A percentile compares a stretch with the other conserved stretches of the same genome.
phyloP scores from a whole-genome alignment of 2,329 filamentous ascomycete species.

The Amauroascus niger region DNA sequence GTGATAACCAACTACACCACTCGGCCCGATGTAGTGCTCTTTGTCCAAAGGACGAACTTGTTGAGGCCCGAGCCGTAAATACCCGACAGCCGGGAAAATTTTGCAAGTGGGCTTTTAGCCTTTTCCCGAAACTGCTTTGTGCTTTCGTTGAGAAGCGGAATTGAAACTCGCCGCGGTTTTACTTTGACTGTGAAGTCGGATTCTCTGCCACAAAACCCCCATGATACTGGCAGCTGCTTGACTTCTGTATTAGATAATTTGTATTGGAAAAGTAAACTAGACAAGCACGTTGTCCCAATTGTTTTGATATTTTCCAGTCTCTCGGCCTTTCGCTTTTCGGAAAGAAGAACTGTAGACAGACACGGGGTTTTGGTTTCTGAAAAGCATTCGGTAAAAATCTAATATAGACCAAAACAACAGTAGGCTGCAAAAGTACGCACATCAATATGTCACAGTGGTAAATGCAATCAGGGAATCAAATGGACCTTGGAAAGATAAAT shows the following conservation, averaged over 20 bases:
- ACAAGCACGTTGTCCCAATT: too few species aligned
- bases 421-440: background rate
- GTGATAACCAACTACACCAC: constrained; percentile 17
- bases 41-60: background rate
- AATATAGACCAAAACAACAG: constrained; percentile 1
- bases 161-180: background rate
- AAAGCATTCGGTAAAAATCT: background rate
- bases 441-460: constrained; percentile 9
- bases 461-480: constrained; percentile 4
- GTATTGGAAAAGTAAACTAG: too few species aligned
- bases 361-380: background rate
- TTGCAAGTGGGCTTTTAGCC: too few species aligned
- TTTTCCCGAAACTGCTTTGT: too few species aligned
- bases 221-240: too few species aligned
- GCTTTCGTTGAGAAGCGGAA: background rate
- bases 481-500: background rate
- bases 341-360: background rate
- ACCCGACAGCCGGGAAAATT: background rate
- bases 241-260: too few species aligned
- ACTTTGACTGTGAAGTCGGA: background rate
- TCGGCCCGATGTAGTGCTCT: constrained; percentile 2
- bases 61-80: too few species aligned
- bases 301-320: too few species aligned
- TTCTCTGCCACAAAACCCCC: too few species aligned
- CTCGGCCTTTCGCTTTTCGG: too few species aligned